These are phyloP conservation scores for Echeveria elegans DNA, from an alignment of 164 flowering plant genomes.

Conservation along the genomic window DNA sequence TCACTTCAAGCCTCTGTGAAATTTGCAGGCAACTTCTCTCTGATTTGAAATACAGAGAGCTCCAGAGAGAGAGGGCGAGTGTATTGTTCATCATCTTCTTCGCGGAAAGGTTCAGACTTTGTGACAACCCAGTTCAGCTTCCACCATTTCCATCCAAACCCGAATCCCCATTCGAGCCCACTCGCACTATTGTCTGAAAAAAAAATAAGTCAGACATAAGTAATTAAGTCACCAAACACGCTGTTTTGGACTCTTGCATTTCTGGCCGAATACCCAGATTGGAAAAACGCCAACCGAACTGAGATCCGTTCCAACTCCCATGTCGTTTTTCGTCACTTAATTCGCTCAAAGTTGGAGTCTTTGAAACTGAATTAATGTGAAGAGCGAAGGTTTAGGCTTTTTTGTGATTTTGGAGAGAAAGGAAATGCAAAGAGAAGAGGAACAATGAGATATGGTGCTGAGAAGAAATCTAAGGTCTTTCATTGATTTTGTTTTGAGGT, in stretches of 20 bases:
- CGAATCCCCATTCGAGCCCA: background rate
- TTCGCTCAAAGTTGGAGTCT: conserved; percentile 3
- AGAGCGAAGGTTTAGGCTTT: background rate
- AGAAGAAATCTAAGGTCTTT: conserved; percentile 40
- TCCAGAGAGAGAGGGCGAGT: background rate
- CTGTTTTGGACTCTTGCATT: conserved; percentile 12
- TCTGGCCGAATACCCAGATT: conserved; percentile 14
- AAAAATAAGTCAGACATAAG: background rate
- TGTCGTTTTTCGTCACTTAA: conserved; percentile 6
- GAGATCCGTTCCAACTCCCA: conserved; percentile 14
- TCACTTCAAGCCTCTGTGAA: too few relatives aligned
- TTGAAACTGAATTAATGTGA: background rate
- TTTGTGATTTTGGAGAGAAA: background rate
- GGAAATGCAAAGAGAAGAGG: conserved; percentile 23
- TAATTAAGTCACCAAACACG: conserved; percentile 14
- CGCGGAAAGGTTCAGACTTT: conserved; percentile 1
- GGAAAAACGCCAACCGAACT: conserved; percentile 22
- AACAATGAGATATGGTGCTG: conserved; percentile 47
- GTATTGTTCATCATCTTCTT: conserved; percentile 3
- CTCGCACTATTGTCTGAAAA: background rate
- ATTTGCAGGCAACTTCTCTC: too few relatives aligned
- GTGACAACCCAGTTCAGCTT: background rate
- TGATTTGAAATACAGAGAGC: background rate
- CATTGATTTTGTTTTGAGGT: background rate
- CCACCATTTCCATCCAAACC: background rate